Percentiles rank a stretch among this genome's conserved stretches.
Conservation (phyloP, 768 basidiomycete genomes). For the Cystofilobasidium macerans region DNA sequence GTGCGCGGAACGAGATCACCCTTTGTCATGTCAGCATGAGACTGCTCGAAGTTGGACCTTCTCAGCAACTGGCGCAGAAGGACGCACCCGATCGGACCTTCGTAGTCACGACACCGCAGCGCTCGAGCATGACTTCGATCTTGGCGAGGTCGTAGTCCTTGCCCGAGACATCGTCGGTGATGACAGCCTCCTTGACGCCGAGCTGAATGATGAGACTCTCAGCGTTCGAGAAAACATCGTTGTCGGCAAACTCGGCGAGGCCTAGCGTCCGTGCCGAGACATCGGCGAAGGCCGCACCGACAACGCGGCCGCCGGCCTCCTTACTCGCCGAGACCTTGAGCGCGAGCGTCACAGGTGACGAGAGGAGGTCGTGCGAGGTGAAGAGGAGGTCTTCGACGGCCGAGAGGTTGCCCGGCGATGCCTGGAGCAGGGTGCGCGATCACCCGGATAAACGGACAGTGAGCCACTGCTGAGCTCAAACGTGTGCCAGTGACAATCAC, state of each 20-base stretch:
- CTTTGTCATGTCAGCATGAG: too few species aligned
- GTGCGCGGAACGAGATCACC: too few species aligned
- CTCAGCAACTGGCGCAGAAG: background rate
- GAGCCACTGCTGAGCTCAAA: background rate
- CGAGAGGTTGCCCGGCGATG: conserved; percentile 60
- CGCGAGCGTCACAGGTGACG: conserved; percentile 69
- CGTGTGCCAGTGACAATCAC: background rate
- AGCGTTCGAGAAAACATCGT: conserved; percentile 87
- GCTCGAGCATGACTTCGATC: conserved; percentile 70
- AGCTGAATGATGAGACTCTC: conserved; percentile 96
- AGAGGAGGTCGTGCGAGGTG: conserved; percentile 58
- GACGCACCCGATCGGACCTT: conserved; percentile 72
- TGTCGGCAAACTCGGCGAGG: conserved; percentile 82
- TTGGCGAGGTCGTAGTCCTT: conserved; percentile 75
- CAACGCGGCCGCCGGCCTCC: conserved; percentile 36
- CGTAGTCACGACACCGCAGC: conserved; percentile 81
- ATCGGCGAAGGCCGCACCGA: conserved; percentile 88
- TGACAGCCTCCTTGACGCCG: conserved; percentile 89
- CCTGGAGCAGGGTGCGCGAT: conserved; percentile 40
- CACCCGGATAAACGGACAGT: background rate
- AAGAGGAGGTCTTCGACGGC: conserved; percentile 75
- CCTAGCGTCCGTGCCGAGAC: conserved; percentile 75
- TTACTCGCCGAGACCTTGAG: conserved; percentile 55
- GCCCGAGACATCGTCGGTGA: conserved; percentile 44
- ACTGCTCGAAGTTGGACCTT: too few species aligned